Conservation (phyloP, 441 rosid genomes). For the Gossypium gossypioides region DNA sequence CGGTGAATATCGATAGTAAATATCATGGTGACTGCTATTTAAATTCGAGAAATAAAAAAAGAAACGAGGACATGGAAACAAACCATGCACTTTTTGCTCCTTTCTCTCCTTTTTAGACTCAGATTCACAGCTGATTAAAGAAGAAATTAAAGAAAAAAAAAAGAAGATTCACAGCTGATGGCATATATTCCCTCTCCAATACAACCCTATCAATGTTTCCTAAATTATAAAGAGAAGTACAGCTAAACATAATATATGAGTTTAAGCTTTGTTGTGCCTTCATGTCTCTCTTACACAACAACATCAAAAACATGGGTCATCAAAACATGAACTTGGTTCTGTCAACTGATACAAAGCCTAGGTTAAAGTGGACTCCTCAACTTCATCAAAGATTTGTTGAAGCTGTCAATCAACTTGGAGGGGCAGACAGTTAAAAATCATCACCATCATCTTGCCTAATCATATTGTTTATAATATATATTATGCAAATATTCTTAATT, state of each 20-base stretch:
- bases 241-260: conserved; percentile 21
- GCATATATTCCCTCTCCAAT: conserved; percentile 83
- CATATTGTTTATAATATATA: not conserved
- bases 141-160: conserved; percentile 13
- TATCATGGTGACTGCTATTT: not conserved
- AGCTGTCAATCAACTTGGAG: conserved; percentile 75
- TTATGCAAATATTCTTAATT: not conserved
- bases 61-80: conserved; percentile 33
- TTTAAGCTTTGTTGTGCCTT: conserved; percentile 17
- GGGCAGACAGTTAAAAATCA: conserved; percentile 60
- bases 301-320: conserved; percentile 23
- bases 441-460: conserved; percentile 6
- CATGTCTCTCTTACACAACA: conserved; percentile 18
- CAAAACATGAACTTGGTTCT: conserved; percentile 63
- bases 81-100: conserved; percentile 54
- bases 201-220: conserved; percentile 20
- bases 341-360: conserved; percentile 86
- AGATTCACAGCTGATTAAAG: conserved; percentile 38
- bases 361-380: conserved; percentile 92
- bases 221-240: not conserved
- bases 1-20: too few relatives aligned
- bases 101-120: conserved; percentile 45
- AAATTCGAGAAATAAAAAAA: conserved; percentile 41
- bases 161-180: conserved; percentile 47
- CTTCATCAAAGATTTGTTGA: conserved; percentile 79